These are phyloP conservation scores for Candida chauliodis DNA, from an alignment of 805 yeast species.

Conservation along the genomic window DNA sequence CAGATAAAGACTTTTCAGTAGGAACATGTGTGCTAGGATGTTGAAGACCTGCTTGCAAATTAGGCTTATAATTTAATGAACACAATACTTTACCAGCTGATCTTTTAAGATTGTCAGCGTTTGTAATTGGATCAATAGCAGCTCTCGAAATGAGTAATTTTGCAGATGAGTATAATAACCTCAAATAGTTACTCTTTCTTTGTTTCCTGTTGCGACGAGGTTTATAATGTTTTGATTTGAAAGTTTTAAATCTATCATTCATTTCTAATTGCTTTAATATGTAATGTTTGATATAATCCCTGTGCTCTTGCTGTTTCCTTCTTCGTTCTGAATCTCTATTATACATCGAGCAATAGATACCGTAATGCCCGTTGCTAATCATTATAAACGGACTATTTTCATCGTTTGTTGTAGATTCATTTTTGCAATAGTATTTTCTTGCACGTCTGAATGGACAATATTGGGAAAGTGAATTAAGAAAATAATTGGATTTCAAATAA, in stretches of 20 bases:
- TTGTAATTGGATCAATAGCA: slow-evolving; percentile 1
- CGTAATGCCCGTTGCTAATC: slow-evolving; percentile 41
- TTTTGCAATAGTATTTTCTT: slow-evolving; percentile 2
- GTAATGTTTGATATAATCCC: slow-evolving; percentile 8
- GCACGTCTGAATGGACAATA: neutral
- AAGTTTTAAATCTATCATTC: slow-evolving; percentile 4
- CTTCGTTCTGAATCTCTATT: slow-evolving; percentile 26
- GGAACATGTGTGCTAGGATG: no score
- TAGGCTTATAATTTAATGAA: slow-evolving; percentile 3
- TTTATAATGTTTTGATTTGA: neutral
- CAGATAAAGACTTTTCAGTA: neutral
- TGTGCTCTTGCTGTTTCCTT: slow-evolving; percentile 9
- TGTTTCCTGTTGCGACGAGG: neutral
- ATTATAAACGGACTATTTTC: slow-evolving; percentile 14
- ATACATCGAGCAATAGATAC: slow-evolving; percentile 38
- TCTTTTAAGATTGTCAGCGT: slow-evolving; percentile 5
- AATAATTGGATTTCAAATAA: slow-evolving; percentile 9
- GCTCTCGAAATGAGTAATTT: slow-evolving; percentile 5
- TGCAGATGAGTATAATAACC: slow-evolving; percentile 6
- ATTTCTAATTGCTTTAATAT: slow-evolving; percentile 6
- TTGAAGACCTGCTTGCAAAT: neutral
- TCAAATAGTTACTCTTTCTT: neutral
- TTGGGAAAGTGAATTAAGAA: neutral
- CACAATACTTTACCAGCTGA: slow-evolving; percentile 3
- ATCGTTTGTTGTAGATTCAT: slow-evolving; percentile 1